phyloP scores from a whole-genome alignment of 352 stramenopile genomes.

The Phytophthora meadii region DNA sequence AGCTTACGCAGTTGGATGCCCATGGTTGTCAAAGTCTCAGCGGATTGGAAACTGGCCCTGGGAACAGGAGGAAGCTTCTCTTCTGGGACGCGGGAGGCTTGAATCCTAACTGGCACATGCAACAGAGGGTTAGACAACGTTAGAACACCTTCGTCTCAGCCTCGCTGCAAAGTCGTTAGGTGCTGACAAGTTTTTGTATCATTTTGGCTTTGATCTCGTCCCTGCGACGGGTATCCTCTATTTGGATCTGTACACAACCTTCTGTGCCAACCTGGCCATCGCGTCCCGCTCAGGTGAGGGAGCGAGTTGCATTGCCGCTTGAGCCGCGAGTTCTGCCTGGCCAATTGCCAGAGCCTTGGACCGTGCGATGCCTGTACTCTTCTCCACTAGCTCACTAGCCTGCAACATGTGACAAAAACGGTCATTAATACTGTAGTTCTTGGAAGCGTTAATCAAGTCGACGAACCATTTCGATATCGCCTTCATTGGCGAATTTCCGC shows the following conservation, averaged over 20 bases:
- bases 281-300: constrained; percentile 85
- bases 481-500: constrained; percentile 92
- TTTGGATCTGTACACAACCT: constrained; percentile 91
- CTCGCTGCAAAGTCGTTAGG: background rate
- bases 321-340: constrained; percentile 96
- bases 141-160: constrained; percentile 4
- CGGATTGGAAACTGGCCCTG: constrained; percentile 18
- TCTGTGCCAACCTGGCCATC: constrained; percentile 86
- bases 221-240: constrained; percentile 43
- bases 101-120: constrained; percentile 31
- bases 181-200: constrained; percentile 29
- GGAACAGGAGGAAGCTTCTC: constrained; percentile 17
- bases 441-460: background rate
- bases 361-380: constrained; percentile 92
- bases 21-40: constrained; percentile 36
- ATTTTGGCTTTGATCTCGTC: constrained; percentile 26
- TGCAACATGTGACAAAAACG: constrained; percentile 32
- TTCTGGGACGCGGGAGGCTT: constrained; percentile 31
- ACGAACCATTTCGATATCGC: constrained; percentile 92
- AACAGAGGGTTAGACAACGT: constrained; percentile 17
- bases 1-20: constrained; percentile 68
- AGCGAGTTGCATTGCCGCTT: constrained; percentile 89
- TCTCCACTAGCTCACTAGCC: constrained; percentile 89
- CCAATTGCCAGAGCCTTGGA: constrained; percentile 96
- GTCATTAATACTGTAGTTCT: constrained; percentile 12